Base-by-base conservation (phyloP, 805 yeast species). In the Ascoidea asiatica region DNA sequence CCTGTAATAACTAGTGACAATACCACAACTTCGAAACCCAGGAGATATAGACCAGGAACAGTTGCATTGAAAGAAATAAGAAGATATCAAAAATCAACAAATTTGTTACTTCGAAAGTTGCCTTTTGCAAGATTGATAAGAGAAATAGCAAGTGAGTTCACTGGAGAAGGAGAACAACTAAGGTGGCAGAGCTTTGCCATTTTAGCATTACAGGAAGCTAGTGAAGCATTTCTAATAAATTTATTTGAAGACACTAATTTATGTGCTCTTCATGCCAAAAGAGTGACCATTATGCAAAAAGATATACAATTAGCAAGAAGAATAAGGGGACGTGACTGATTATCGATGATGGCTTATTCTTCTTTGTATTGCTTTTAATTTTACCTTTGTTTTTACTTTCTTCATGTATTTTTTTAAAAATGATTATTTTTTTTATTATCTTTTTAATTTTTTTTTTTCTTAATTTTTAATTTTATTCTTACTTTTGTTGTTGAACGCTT, bases 221-320 rank as follows among this genome's bases (percentile, higher is more conserved):
- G 83, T 42, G 94, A 83, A 56, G 89, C 90, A 1, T 83, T 77
- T 49, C 58, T 83, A 48, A 79, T 82, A 11, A 82, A 82, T 44
- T 61, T 83, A 37, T 64, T 83, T 43, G 92, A 83, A 55, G 92
- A 83, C 56, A 82, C 89, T 3, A 83, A 83, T 53, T 57, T 82
- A 37, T 67, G 86, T 58, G 92, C 92, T 13, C 62, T 83, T 37
- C 92, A 83, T 60, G 89, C 88, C 1, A 81, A 79, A 55, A 63
- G 94, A 52, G 87, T 83, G n/a, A 83, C 94, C 0, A 81, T 83
- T 33, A 83, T 82, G 90, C 83, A 80, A 54, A 81, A 79, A 58
- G 94, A 83, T 57, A 77, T 83, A 48, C 89, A 82, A 55, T 63
- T 83, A 51, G 92, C 92, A 3, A 70, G 92, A 63, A 67, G 90